Base-by-base conservation (phyloP, 371 early-diverging fungal genomes). In the Phascolomyces articulosus region DNA sequence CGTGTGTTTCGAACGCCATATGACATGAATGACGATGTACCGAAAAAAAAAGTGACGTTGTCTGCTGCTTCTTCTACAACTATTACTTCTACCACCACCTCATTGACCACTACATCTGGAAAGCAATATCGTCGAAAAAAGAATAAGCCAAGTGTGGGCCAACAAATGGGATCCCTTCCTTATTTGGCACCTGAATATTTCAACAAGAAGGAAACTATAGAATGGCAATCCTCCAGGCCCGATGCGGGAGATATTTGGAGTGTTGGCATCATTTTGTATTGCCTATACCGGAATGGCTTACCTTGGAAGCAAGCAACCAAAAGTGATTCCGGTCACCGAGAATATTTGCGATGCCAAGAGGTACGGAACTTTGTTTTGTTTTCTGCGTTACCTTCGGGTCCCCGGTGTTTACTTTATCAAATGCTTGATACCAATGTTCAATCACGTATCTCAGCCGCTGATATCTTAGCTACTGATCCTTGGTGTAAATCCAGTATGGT, bases 141-240 rank as follows among this genome's bases (percentile, higher is more conserved):
- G 6, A 31, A 31, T 31, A 3, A 3, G 10, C 10, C 31, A 31
- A 3, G 31, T 3, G 6, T 6, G 10, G 90, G 54, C 7, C 13
- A 38, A 10, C 61, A 81, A 21, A 81, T 82, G 55, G 96, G 96
- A 6, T 89, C 91, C 0, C 87, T 84, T 28, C 94, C 95, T 2
- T 96, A 95, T 73, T 94, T 95, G 68, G 91, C 96, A 4, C 96
- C 96, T 1, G 95, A 95, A 78, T 38, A 71, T 3, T 73, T 69
- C 58, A 20, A 51, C 15, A 78, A 84, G 66, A 88, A 86, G 29
- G n/a, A n/a, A 41, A 41, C 41, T 16, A n/a, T 41, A 41, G 4
- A 4, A 11, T 41, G 9, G 41, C 41, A 4, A 3, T 9, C 15
- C 4, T n/a, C 15, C 4, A 41, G 41, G 84, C 90, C 40, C 70